Percentiles rank a stretch among this genome's conserved stretches.
Evolutionary conservation across 192 early-diverging fungal species (phyloP).

Genomic region (Rhizophagus clarus): DNA sequence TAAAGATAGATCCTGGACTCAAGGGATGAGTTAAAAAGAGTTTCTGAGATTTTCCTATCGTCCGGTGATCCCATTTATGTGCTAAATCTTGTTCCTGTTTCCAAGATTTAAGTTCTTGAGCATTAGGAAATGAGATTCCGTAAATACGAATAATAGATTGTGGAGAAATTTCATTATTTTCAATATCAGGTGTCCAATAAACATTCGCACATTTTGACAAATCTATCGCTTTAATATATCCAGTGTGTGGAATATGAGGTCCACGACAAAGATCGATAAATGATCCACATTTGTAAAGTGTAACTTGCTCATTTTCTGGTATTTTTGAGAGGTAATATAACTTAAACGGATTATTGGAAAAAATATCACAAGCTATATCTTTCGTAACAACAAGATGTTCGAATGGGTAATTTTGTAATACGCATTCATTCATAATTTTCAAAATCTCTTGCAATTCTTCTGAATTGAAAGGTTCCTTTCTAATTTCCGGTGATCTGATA

Average conservation of each 20-base stretch:
- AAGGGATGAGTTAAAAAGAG: slow-evolving; percentile 72
- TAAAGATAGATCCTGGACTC: slow-evolving; percentile 74
- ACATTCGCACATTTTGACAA: slow-evolving; percentile 60
- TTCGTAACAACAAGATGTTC: slow-evolving; percentile 65
- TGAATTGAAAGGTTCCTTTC: background rate
- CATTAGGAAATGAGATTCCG: slow-evolving; percentile 65
- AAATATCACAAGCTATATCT: slow-evolving; percentile 61
- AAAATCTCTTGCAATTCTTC: slow-evolving; percentile 58
- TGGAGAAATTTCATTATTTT: slow-evolving; percentile 48
- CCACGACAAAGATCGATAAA: slow-evolving; percentile 82
- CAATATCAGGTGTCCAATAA: slow-evolving; percentile 57
- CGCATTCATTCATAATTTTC: slow-evolving; percentile 53
- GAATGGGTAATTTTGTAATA: slow-evolving; percentile 57
- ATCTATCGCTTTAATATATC: slow-evolving; percentile 57
- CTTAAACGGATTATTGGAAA: slow-evolving; percentile 76
- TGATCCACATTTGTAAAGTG: slow-evolving; percentile 67
- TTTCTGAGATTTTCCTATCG: slow-evolving; percentile 66
- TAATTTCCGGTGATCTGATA: slow-evolving; percentile 46
- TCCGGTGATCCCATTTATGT: slow-evolving; percentile 66
- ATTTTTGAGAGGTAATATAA: slow-evolving; percentile 62
- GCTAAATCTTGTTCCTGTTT: slow-evolving; percentile 54
- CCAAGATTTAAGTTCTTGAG: slow-evolving; percentile 30
- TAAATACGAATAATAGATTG: slow-evolving; percentile 69
- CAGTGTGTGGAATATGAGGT: slow-evolving; percentile 73
- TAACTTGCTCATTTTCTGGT: slow-evolving; percentile 49